Evolutionary conservation across 306 rosid species (phyloP).

Genomic region (Quillaja saponaria): DNA sequence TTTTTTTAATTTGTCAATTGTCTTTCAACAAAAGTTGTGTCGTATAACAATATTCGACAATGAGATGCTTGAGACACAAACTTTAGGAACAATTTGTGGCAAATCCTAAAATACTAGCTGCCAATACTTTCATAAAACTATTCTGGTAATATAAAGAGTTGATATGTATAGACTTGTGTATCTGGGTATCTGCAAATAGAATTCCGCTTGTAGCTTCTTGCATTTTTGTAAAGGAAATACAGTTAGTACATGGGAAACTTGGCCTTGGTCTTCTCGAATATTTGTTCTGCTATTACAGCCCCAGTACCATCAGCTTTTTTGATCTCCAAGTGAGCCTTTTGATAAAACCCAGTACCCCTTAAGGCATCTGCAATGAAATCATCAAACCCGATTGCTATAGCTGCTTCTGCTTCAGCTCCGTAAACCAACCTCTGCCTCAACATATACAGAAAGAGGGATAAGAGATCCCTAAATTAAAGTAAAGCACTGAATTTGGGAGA

Average conservation of each 20-base stretch:
- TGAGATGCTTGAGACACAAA: too few species aligned
- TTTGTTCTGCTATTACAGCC: conserved; percentile 81
- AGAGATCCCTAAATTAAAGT: neutral
- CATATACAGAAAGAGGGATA: neutral
- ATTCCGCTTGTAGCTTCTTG: too few species aligned
- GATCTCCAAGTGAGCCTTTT: conserved; percentile 79
- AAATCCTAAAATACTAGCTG: too few species aligned
- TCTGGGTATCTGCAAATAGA: neutral
- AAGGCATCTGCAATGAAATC: conserved; percentile 79
- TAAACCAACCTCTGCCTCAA: conserved; percentile 81
- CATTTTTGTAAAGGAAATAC: too few species aligned
- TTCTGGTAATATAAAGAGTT: too few species aligned
- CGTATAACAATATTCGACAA: too few species aligned
- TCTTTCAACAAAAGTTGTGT: too few species aligned
- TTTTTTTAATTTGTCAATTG: too few species aligned
- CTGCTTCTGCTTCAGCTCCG: conserved; percentile 89
- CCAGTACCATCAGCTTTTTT: conserved; percentile 79
- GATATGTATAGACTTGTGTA: neutral
- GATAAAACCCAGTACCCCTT: conserved; percentile 71
- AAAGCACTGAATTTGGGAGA: conserved; percentile 1
- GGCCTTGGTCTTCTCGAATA: conserved; percentile 79
- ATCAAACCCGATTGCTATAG: conserved; percentile 78
- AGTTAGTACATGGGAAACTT: conserved; percentile 46
- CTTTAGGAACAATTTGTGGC: too few species aligned
- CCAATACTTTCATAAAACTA: too few species aligned